Conservation (phyloP, 163 green algal species). For the Chloromonas sp. region DNA sequence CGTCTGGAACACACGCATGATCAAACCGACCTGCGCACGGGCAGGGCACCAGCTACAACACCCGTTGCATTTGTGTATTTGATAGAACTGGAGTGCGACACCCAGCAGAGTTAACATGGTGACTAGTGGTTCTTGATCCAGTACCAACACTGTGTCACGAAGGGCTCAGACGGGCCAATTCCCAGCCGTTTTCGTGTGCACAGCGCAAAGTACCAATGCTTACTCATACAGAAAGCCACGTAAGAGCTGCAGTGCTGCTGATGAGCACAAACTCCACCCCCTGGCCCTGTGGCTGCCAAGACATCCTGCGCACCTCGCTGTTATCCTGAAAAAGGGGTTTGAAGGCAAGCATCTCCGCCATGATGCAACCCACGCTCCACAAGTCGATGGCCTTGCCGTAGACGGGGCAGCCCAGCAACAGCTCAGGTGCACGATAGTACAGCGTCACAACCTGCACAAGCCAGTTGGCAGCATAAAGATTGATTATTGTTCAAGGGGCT, state of each 20-base stretch:
- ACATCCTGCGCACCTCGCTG: slow-evolving; percentile 24
- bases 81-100: no score
- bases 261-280: no score
- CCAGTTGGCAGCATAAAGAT: slow-evolving; percentile 2
- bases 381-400: slow-evolving; percentile 69
- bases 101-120: no score
- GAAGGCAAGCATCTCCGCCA: slow-evolving; percentile 61
- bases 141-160: no score
- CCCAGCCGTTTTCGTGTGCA: no score
- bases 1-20: slow-evolving; percentile 61
- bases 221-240: no score
- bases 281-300: no score
- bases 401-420: slow-evolving; percentile 56
- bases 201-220: no score
- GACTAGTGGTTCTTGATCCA: no score
- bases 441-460: slow-evolving; percentile 64
- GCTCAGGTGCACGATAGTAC: slow-evolving; percentile 77
- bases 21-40: slow-evolving; percentile 46
- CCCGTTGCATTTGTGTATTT: not conserved
- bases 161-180: no score
- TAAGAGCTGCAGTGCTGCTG: no score
- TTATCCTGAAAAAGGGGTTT: slow-evolving; percentile 51
- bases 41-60: not conserved
- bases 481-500: not conserved
- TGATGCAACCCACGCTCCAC: slow-evolving; percentile 78